Base-by-base conservation (phyloP, 208 protist genomes). In the Trypanosoma cruzi region DNA sequence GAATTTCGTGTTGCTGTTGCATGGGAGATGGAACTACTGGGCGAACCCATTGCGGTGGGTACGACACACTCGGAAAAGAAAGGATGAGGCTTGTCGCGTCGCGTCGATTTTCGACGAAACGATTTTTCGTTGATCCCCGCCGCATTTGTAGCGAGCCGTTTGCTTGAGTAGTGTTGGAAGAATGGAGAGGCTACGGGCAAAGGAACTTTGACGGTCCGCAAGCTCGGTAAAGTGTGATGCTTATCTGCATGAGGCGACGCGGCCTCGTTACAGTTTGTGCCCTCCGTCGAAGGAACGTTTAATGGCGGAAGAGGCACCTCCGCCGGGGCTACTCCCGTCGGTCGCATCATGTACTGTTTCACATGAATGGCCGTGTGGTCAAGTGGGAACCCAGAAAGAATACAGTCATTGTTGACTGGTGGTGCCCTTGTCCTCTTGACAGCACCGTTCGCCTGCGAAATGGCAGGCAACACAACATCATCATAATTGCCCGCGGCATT, bases 121-220 rank as follows among this genome's bases (percentile, higher is more conserved):
- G n/a, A 0, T 6, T 6, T 34, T 0, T 36, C 14, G 28, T 6
- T 57, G 3, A 14, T 6, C 14, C 18, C 13, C 18, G 14, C 16
- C 0, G 60, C 56, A 42, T 77, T 50, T 5, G 79, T 24, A 42
- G 71, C 4, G 28, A 83, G 60, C 46, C 68, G 66, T 11, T 59
- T 24, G 18, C 50, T 59, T 22, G 74, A 72, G 74, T 84, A 91
- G 71, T 86, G 63, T 49, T 68, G 68, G 52, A 91, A 82, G 22
- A 91, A 81, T 2, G 85, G 85, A 11, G 85, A 91, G 4, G 71
- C 49, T 7, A 62, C 55, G 4, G 81, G 81, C 28, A 87, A 61
- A 22, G 62, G 56, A 16, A 68, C 49, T 20, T 55, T 65, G 5
- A 62, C 52, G 26, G 40, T 66, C 16, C 68, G 46, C 29, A 24